Evolutionary conservation across 2,329 filamentous ascomycete species (phyloP).

Genomic region (Tothia fuscella): DNA sequence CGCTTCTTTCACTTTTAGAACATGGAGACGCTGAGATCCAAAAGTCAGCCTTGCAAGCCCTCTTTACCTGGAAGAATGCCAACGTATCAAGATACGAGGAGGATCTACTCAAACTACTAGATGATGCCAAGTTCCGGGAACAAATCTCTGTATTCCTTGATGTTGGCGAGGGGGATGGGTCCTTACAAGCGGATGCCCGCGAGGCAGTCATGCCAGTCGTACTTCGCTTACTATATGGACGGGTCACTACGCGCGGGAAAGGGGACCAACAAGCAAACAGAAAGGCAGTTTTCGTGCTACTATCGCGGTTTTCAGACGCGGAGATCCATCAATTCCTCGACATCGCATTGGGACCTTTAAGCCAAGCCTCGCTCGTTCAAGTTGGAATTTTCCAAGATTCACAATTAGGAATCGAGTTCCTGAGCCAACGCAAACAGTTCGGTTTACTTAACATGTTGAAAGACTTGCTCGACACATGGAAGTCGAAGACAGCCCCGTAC

Average conservation of each 20-base stretch:
- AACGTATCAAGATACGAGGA: constrained; percentile 70
- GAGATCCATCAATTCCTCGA: constrained; percentile 74
- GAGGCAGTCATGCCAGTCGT: constrained; percentile 70
- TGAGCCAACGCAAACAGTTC: constrained; percentile 67
- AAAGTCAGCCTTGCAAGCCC: constrained; percentile 67
- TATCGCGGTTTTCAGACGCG: constrained; percentile 62
- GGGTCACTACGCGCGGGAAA: constrained; percentile 71
- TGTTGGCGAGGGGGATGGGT: constrained; percentile 48
- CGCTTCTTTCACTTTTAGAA: constrained; percentile 61
- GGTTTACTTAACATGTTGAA: constrained; percentile 89
- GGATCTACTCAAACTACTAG: constrained; percentile 72
- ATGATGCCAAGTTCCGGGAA: constrained; percentile 85
- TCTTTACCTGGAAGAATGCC: constrained; percentile 80
- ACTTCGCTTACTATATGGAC: constrained; percentile 77
- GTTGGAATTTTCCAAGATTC: constrained; percentile 38
- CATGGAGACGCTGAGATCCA: constrained; percentile 90
- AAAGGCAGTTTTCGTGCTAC: constrained; percentile 58
- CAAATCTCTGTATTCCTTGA: constrained; percentile 84
- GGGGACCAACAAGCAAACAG: constrained; percentile 72
- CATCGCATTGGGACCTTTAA: constrained; percentile 65
- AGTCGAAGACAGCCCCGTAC: constrained; percentile 58
- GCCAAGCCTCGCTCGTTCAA: constrained; percentile 46
- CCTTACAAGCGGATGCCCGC: constrained; percentile 64
- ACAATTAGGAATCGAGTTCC: constrained; percentile 44
- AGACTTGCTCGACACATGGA: constrained; percentile 74